Evolutionary conservation across 2,329 filamentous ascomycete genomes (phyloP), one percentile per base, ranked within the genome.

Genomic region (Botrytis aclada): DNA sequence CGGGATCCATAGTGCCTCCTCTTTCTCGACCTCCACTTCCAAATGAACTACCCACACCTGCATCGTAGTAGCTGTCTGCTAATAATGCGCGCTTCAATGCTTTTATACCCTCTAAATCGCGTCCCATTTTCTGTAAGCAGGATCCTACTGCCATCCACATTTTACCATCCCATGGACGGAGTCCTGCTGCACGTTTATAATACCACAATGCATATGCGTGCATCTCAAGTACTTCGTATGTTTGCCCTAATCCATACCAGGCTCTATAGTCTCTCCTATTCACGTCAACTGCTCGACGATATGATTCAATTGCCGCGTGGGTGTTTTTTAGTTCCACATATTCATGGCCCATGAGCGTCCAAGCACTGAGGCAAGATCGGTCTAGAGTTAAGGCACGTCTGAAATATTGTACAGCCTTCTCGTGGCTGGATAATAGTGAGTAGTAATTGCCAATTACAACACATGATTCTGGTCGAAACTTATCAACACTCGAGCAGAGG

Each of bases 291-390:
- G 96, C 96, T 60, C 96, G 91, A 2, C 96, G 90, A 80, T 99
- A 99, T 1, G 94, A 97, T 82, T 99, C 96, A 75, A 99, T 98
- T 14, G 96, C 96, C 0, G 96, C 95, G 79, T 99, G 96, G 0
- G 95, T 98, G 81, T 99, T 99, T 80, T 98, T 99, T 83, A 99
- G 90, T 82, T 99, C 96, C 71, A 98, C 94, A 78, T 98, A 99
- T 82, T 99, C 96, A 82, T 99, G 96, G 1, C 96, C 96, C 95
- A 99, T 98, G 1, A 99, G 86, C 0, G 96, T 99, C 96, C 96
- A 99, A 2, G 96, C 96, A 0, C 94, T 97, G 25, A 98, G 87
- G 81, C 96, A 99, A 39, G 90, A 92, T 16, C 95, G 90, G 80
- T 99, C 96, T 0, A 99, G 86, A 0, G 94, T 97, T 32, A 99